These are phyloP conservation scores for Cordyceps pruinosa DNA, from an alignment of 2,329 filamentous ascomycete genomes.

Conservation along the genomic window DNA sequence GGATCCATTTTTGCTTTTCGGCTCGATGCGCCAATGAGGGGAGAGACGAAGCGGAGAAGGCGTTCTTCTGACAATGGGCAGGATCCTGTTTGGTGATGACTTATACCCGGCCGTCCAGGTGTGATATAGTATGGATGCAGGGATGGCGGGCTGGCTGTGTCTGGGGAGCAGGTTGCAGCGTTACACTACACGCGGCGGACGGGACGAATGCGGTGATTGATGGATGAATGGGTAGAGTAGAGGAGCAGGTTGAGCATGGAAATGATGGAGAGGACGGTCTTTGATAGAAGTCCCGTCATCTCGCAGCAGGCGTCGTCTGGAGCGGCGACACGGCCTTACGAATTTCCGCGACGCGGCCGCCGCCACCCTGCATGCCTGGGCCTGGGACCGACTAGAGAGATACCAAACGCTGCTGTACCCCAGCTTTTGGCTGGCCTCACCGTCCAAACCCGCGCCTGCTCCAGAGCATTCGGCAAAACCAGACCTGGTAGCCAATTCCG, in stretches of 20 bases:
- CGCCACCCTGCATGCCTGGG: neutral
- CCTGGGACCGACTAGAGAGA: neutral
- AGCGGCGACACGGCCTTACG: slow-evolving; percentile 9
- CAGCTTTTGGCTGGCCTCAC: slow-evolving; percentile 4
- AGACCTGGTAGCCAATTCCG: neutral
- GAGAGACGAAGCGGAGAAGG: neutral
- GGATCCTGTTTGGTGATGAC: neutral
- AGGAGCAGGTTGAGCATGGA: neutral
- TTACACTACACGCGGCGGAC: neutral
- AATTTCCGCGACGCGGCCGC: slow-evolving; percentile 10
- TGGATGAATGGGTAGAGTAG: neutral
- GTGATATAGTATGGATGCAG: neutral
- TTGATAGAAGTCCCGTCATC: too few relatives aligned
- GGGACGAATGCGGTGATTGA: neutral
- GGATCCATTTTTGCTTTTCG: neutral
- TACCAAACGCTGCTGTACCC: too few relatives aligned
- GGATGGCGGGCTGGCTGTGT: neutral
- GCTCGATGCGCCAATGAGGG: neutral
- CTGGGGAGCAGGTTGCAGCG: neutral
- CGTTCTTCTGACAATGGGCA: neutral
- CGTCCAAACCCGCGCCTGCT: neutral
- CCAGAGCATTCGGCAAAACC: neutral
- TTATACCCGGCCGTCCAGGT: neutral
- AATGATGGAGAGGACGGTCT: neutral
- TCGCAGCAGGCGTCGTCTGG: neutral